Base-by-base conservation (phyloP, 2,329 filamentous ascomycete genomes). In the Beauveria australis region DNA sequence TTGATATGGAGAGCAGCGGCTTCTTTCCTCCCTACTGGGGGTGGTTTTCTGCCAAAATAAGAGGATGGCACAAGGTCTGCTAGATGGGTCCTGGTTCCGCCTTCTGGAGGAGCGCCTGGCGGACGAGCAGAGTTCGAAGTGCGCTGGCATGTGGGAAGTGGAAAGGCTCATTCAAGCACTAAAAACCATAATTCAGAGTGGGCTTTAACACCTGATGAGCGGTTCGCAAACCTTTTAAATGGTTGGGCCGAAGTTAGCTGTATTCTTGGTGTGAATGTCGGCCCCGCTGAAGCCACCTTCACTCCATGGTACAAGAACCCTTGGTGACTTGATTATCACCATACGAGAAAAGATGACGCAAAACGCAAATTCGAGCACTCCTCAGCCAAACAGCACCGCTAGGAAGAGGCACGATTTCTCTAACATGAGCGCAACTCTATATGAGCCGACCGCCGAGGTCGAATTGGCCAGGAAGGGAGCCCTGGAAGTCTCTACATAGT, bases 1-100 rank as follows among this genome's bases (percentile, higher is more conserved):
- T 60, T 33, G 59, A 55, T 16, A 43, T 60, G 55, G 37, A 43
- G 51, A 24, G 24, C 44, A 33, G 59, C 33, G 59, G 59, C 16
- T 60, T 48, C 33, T 51, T 60, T 18, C 44, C 59, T 30, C 59
- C 59, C n/a, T 55, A 60, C 37, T 55, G 52, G 52, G 59, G 55
- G 33, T 51, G 30, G 52, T 3, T 55, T 22, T 49, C 43, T n/a
- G 59, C 44, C n/a, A n/a, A n/a, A n/a, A n/a, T 19, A 55, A n/a
- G 46, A 51, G 22, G 43, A 43, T 60, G 41, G 43, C 22, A 7
- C 52, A 43, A 5, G 18, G 18, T 5, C 24, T 24, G 3, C 24
- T 3, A 24, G 24, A 24, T 24, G 59, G 52, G 22, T 43, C 58
- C 24, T 55, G 59, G 59, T 55, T 60, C 43, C 44, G 43, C 22